Evolutionary conservation across 2,329 filamentous ascomycete genomes (phyloP).

Genomic region (Ramichloridium luteum): DNA sequence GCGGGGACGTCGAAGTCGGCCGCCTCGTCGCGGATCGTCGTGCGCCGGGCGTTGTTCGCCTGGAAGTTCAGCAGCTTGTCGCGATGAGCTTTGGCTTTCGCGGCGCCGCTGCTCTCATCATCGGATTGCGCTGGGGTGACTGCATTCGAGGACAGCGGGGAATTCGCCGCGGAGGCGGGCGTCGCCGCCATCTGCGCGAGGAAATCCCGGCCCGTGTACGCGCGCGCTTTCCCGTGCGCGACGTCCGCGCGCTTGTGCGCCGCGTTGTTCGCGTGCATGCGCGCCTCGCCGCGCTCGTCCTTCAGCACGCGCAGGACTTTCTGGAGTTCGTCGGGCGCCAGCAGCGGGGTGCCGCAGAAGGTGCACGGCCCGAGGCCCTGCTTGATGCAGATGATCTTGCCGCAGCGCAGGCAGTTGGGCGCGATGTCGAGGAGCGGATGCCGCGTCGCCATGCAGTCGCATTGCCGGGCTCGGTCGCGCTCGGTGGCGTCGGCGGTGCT

Average conservation of each 20-base stretch:
- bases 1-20: constrained; percentile 55
- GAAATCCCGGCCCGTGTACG: constrained; percentile 27
- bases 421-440: constrained; percentile 84
- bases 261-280: constrained; percentile 68
- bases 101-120: constrained; percentile 47
- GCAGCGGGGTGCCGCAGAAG: constrained; percentile 65
- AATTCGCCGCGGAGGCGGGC: constrained; percentile 23
- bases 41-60: constrained; percentile 71
- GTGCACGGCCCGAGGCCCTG: constrained; percentile 92
- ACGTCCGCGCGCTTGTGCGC: constrained; percentile 55
- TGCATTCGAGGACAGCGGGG: constrained; percentile 24
- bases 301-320: constrained; percentile 73
- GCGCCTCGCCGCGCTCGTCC: constrained; percentile 76
- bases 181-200: constrained; percentile 21
- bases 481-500: constrained; percentile 36
- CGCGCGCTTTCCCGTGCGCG: constrained; percentile 29
- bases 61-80: constrained; percentile 75
- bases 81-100: constrained; percentile 62
- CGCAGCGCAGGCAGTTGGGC: constrained; percentile 83
- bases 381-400: constrained; percentile 89
- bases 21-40: constrained; percentile 77
- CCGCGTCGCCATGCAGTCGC: constrained; percentile 75
- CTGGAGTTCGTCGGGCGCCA: constrained; percentile 63
- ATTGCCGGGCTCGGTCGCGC: constrained; percentile 58
- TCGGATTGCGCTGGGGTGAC: constrained; percentile 21